Evolutionary conservation across 345 rosid genomes (phyloP).

Genomic region (Eutrema japonicum): DNA sequence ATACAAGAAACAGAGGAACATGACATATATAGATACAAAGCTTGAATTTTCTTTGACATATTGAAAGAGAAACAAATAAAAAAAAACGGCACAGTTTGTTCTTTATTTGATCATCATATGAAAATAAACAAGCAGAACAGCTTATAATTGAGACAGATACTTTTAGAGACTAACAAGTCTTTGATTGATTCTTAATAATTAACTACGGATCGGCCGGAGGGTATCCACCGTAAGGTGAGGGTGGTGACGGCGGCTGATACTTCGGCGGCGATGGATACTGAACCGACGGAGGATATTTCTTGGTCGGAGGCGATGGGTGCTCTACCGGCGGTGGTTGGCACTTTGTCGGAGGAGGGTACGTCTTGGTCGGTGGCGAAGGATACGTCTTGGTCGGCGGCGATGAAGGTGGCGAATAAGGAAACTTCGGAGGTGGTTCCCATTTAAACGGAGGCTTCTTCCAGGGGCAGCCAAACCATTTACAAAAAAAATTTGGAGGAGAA

Average conservation of each 20-base stretch:
- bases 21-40: too few species aligned
- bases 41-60: too few species aligned
- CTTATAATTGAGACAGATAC: neutral
- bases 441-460: conserved; percentile 18
- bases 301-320: neutral
- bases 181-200: conserved; percentile 11
- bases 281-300: conserved; percentile 17
- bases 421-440: conserved; percentile 31
- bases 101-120: conserved; percentile 11
- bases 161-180: neutral
- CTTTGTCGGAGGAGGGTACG: neutral
- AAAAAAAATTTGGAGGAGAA: neutral
- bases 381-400: conserved; percentile 3
- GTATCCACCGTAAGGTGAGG: conserved; percentile 37
- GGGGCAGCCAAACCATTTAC: conserved; percentile 8
- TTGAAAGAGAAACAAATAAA: neutral
- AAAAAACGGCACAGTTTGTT: neutral
- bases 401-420: conserved; percentile 20
- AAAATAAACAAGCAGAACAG: neutral
- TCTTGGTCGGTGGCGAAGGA: neutral
- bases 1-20: too few species aligned
- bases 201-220: conserved; percentile 27
- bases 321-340: neutral
- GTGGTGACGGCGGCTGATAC: conserved; percentile 27
- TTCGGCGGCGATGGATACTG: conserved; percentile 13